Evolutionary conservation across 257 asterid species (phyloP).

Genomic region (Solanum commersonii): DNA sequence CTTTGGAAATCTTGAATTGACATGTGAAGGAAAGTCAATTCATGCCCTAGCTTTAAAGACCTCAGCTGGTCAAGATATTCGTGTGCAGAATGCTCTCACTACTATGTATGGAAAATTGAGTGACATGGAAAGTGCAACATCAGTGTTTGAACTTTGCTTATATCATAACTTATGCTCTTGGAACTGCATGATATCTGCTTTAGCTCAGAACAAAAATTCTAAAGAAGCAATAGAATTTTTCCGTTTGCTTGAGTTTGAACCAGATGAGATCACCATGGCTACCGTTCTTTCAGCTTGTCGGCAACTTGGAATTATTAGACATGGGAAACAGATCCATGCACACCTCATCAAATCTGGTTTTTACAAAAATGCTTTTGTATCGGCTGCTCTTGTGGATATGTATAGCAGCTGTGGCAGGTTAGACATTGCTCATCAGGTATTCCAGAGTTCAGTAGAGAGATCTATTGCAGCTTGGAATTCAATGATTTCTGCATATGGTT

Average conservation of each 20-base stretch:
- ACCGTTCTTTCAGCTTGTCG: constrained; percentile 57
- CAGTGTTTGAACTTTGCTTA: constrained; percentile 31
- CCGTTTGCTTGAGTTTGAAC: constrained; percentile 42
- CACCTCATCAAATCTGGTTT: constrained; percentile 29
- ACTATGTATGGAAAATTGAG: constrained; percentile 68
- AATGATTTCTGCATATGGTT: constrained; percentile 53
- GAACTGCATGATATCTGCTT: constrained; percentile 54
- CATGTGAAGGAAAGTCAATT: constrained; percentile 25
- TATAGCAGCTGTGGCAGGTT: constrained; percentile 63
- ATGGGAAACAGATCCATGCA: constrained; percentile 59
- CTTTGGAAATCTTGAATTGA: constrained; percentile 50
- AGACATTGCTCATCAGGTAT: constrained; percentile 39
- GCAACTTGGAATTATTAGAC: constrained; percentile 37
- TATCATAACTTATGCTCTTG: constrained; percentile 53
- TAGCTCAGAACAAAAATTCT: constrained; percentile 56
- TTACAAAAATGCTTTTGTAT: constrained; percentile 29
- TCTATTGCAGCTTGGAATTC: constrained; percentile 56
- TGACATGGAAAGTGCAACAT: constrained; percentile 39
- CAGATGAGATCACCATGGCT: constrained; percentile 51
- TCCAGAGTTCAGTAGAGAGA: constrained; percentile 19
- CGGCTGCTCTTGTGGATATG: constrained; percentile 54
- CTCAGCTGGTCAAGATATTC: constrained; percentile 17
- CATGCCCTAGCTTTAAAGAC: constrained; percentile 50
- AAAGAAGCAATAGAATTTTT: constrained; percentile 41
- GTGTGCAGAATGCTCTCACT: constrained; percentile 47